Conservation (phyloP, 805 yeast genomes). For the Candida maris region DNA sequence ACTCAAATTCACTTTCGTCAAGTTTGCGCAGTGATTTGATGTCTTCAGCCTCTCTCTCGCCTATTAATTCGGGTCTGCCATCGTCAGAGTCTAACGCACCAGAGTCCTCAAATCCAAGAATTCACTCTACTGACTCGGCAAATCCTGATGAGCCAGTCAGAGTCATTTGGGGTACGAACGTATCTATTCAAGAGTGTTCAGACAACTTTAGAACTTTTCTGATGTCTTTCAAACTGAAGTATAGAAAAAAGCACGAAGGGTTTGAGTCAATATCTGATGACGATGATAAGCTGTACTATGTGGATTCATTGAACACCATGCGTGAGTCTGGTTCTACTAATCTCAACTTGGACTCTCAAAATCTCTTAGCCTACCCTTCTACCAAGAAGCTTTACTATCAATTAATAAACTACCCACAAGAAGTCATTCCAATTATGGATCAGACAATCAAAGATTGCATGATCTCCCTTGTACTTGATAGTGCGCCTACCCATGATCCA, state of each 20-base stretch:
- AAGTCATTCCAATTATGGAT: conserved; percentile 96
- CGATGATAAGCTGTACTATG: conserved; percentile 73
- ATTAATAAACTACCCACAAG: conserved; percentile 90
- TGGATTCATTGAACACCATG: conserved; percentile 70
- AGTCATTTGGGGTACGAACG: conserved; percentile 98
- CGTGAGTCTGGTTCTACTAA: conserved; percentile 75
- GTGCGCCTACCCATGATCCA: conserved; percentile 32
- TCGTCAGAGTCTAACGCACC: conserved; percentile 18
- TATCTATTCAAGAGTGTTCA: conserved; percentile 83
- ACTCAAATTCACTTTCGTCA: conserved; percentile 28
- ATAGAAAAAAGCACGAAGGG: conserved; percentile 55
- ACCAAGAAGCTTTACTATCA: conserved; percentile 82
- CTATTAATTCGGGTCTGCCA: conserved; percentile 21
- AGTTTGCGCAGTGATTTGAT: conserved; percentile 14
- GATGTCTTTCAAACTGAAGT: conserved; percentile 75
- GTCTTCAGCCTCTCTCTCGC: conserved; percentile 11
- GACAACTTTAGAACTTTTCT: conserved; percentile 77
- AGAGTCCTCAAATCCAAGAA: conserved; percentile 14
- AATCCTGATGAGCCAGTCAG: conserved; percentile 69
- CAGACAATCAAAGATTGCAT: conserved; percentile 88
- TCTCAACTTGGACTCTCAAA: conserved; percentile 78
- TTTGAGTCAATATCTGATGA: conserved; percentile 37
- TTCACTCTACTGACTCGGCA: conserved; percentile 28
- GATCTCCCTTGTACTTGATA: conserved; percentile 65
- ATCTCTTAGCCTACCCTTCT: conserved; percentile 69